A percentile compares a stretch with the other conserved stretches of the same genome.
Conservation (phyloP, 345 rosid species). For the Boechera divaricarpa region DNA sequence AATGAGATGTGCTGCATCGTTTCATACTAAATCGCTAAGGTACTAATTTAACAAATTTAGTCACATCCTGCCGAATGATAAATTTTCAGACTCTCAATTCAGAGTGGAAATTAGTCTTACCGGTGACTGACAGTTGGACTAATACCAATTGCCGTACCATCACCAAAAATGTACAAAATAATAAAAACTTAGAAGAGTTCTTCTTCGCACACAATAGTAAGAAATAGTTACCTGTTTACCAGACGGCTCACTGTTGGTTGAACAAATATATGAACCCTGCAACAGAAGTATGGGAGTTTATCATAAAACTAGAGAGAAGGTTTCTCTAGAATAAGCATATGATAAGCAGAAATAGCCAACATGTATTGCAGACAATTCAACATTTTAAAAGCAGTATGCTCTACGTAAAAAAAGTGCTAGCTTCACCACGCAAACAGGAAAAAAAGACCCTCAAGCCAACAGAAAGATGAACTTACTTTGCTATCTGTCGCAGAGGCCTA, state of each 20-base stretch:
- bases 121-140: conserved; percentile 12
- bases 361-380: neutral
- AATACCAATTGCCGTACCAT: conserved; percentile 7
- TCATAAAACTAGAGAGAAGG: conserved; percentile 32
- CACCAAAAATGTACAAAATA: conserved; percentile 2
- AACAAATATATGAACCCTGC: conserved; percentile 92
- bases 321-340: conserved; percentile 29
- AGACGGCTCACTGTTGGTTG: conserved; percentile 90
- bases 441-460: conserved; percentile 14
- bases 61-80: conserved; percentile 22
- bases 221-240: conserved; percentile 75
- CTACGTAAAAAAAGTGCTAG: conserved; percentile 1
- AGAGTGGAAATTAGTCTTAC: conserved; percentile 20
- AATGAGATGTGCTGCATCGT: neutral
- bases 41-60: neutral
- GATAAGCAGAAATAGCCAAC: conserved; percentile 23
- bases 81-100: conserved; percentile 18
- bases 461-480: conserved; percentile 67
- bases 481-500: conserved; percentile 90
- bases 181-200: neutral
- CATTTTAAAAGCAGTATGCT: conserved; percentile 19
- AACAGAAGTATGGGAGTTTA: conserved; percentile 30
- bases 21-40: conserved; percentile 18
- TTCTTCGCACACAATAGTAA: conserved; percentile 4
- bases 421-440: conserved; percentile 17